Base-by-base conservation (phyloP, 352 stramenopile species). In the Pythium aristosporum region DNA sequence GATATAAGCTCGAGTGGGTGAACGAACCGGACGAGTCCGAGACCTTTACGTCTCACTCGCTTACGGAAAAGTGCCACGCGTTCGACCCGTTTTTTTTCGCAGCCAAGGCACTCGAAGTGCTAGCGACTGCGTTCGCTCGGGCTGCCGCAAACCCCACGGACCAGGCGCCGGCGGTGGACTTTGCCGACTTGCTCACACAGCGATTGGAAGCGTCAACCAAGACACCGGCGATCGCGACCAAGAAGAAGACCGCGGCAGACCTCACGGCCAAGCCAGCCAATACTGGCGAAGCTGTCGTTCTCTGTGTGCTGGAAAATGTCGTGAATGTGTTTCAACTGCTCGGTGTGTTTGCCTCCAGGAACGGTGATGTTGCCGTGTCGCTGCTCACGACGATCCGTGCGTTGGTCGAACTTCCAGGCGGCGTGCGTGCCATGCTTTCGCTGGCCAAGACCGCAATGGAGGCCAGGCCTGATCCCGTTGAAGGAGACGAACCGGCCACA, bases 1-100 rank as follows among this genome's bases (percentile, higher is more conserved):
- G 57, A 0, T 80, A 68, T 54, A 76, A 74, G 23, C 65, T 90
- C 21, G 77, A 86, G 42, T 88, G 79, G 81, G 57, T 76, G 25
- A 76, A 80, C 32, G 79, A 87, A 42, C 73, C 71, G 13, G 58
- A 72, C 6, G 72, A 83, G n/a, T 52, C 63, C 15, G 42, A 51
- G 0, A 57, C 67, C 0, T 88, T 86, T 18, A 44, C 60, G 7
- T 60, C 77, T 0, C 57, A 62, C 7, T 50, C 62, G 1, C 65
- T 88, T 30, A 85, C 74, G 10, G 49, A 65, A 2, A 9, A 43
- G 16, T 69, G 70, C 7, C 71, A 86, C 18, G 44, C 63, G 12
- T 63, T 88, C 10, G 76, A 90, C 28, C 60, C 70, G 7, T 80
- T 68, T 20, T 61, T 85, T 11, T 63, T 48, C 6, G 74, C 65